Evolutionary conservation across 2,329 filamentous ascomycete species (phyloP).

Genomic region (Penicillium fuscoglaucum): DNA sequence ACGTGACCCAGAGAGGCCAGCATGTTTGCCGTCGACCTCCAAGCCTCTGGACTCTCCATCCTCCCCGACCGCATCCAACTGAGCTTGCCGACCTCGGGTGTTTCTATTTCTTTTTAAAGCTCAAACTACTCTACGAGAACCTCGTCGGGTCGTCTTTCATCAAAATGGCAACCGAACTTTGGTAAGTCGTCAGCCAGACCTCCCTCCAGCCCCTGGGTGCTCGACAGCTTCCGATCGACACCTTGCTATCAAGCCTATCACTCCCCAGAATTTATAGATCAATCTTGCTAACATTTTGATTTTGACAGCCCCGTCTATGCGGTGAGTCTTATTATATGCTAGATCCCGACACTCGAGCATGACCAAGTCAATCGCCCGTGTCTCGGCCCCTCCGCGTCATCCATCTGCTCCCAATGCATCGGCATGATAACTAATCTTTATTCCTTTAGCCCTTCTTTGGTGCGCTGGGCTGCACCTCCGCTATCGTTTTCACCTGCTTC

Average conservation of each 20-base stretch:
- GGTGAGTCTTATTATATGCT: slow-evolving; percentile 65
- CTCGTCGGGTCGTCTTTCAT: slow-evolving; percentile 19
- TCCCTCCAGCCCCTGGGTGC: slow-evolving; percentile 32
- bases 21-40: slow-evolving; percentile 39
- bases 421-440: slow-evolving; percentile 14
- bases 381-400: slow-evolving; percentile 9
- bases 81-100: slow-evolving; percentile 22
- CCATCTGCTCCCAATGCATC: not conserved
- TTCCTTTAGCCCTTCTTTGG: slow-evolving; percentile 78
- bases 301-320: slow-evolving; percentile 86
- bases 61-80: slow-evolving; percentile 28
- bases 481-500: slow-evolving; percentile 95
- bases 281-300: slow-evolving; percentile 27
- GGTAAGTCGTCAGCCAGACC: slow-evolving; percentile 61
- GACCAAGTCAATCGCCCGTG: slow-evolving; percentile 15
- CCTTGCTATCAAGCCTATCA: slow-evolving; percentile 12
- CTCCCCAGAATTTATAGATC: not conserved
- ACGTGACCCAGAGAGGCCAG: slow-evolving; percentile 38
- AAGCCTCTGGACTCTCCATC: slow-evolving; percentile 31
- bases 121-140: slow-evolving; percentile 17
- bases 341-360: slow-evolving; percentile 15
- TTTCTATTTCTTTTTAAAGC: slow-evolving; percentile 19
- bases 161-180: slow-evolving; percentile 78
- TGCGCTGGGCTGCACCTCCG: slow-evolving; percentile 92
- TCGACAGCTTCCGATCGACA: slow-evolving; percentile 33